Base-by-base conservation (phyloP, 371 early-diverging fungal genomes). In the Coemansia sp. region DNA sequence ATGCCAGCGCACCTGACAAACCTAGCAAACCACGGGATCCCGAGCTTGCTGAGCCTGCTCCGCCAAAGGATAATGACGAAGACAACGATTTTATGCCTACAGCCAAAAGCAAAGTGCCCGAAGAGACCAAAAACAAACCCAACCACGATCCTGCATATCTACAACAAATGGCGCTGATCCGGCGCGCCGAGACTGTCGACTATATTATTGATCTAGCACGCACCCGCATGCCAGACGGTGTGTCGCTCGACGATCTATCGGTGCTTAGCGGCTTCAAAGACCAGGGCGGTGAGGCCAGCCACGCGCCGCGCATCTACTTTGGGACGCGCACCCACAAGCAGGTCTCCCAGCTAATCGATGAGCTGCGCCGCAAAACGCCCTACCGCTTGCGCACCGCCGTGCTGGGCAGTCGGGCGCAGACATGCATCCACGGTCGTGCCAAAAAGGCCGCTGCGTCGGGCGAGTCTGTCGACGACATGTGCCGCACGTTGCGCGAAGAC, bases 271-370 rank as follows among this genome's bases (percentile, higher is more conserved):
- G 52, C 33, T 57, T 45, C 45, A 35, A 40, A 8, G 33, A 55
- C 0, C 38, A 26, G 12, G 48, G 16, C 2, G 36, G 35, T 0
- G 16, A 12, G 2, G 48, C 38, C 6, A 36, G 20, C 2, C 31
- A 30, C 16, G 39, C 14, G 34, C 79, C 80, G 12, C 42, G 50
- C 11, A 81, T 89, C 33, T 84, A 80, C 64, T 82, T 82, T 70
- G 82, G 80, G 0, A 80, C 86, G 9, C 70, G 90, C 20, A 90
- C 90, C 8, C 90, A 91, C 67, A 81, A 82, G 58, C 90, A 90
- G 63, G 78, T 91, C 5, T 68, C 84, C 35, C 90, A 90, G 69
- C 75, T 82, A 5, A 70, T 90, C 16, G 51, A 65, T 6, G 87
- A 90, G 56, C 68, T 90, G 6, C 78, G 81, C 16, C 69, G 66